Evolutionary conservation across 352 stramenopile species (phyloP).

Genomic region (Phytophthora lateralis): DNA sequence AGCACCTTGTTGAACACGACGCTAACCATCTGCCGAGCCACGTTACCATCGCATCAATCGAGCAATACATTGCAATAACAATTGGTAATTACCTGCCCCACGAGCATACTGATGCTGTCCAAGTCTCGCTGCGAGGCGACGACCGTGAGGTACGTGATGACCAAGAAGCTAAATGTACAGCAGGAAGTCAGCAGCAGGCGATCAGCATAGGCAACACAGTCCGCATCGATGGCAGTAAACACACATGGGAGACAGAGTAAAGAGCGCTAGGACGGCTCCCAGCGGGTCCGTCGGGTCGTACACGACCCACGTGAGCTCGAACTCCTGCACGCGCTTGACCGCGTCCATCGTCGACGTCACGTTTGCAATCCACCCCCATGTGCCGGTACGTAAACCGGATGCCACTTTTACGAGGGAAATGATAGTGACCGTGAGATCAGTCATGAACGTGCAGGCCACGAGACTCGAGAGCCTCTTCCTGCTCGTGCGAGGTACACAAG

Average conservation of each 20-base stretch:
- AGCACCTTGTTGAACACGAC: slow-evolving; percentile 82
- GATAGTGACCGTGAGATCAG: not conserved
- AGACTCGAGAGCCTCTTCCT: slow-evolving; percentile 82
- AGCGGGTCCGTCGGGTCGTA: slow-evolving; percentile 79
- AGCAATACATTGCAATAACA: slow-evolving; percentile 8
- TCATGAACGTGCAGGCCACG: slow-evolving; percentile 52
- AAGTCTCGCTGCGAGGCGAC: slow-evolving; percentile 82
- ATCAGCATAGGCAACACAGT: slow-evolving; percentile 13
- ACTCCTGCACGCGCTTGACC: slow-evolving; percentile 54
- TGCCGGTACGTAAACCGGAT: not conserved
- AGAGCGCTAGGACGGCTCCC: slow-evolving; percentile 69
- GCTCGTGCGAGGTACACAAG: slow-evolving; percentile 60
- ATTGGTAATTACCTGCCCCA: slow-evolving; percentile 56
- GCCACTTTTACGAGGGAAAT: slow-evolving; percentile 8
- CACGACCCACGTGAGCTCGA: slow-evolving; percentile 86
- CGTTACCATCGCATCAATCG: not conserved
- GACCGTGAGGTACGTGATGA: slow-evolving; percentile 84
- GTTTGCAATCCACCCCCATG: slow-evolving; percentile 1
- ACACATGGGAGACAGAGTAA: slow-evolving; percentile 78
- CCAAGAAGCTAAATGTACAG: slow-evolving; percentile 62
- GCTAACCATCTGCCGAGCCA: slow-evolving; percentile 53
- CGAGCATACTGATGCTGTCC: slow-evolving; percentile 69
- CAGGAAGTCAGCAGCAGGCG: too few species aligned
- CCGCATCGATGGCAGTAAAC: not conserved
- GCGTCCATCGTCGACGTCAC: slow-evolving; percentile 13